Conservation (phyloP, 176 grass and related monocot genomes). For the Rhynchospora breviuscula region DNA sequence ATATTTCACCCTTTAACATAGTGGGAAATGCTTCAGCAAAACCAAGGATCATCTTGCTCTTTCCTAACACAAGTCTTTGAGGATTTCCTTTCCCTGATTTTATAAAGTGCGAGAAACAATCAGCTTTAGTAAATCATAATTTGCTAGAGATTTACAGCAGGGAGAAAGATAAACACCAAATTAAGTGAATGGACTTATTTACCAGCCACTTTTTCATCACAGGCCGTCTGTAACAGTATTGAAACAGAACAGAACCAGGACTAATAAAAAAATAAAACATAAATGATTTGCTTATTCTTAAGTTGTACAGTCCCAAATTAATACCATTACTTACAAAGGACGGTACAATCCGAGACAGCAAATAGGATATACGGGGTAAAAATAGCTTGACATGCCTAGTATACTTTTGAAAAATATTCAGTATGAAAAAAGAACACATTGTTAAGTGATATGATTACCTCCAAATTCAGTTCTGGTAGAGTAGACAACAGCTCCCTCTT, state of each 20-base stretch:
- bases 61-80: constrained; percentile 75
- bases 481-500: constrained; percentile 62
- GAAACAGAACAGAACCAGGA: neutral
- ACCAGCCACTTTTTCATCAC: neutral
- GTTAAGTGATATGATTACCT: constrained; percentile 42
- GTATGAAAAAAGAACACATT: constrained; percentile 19
- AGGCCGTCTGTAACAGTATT: neutral
- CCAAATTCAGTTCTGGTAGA: constrained; percentile 77
- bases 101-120: constrained; percentile 34
- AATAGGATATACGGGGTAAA: neutral
- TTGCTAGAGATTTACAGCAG: neutral
- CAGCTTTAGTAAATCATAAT: neutral
- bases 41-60: constrained; percentile 95
- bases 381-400: neutral
- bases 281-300: neutral
- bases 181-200: neutral
- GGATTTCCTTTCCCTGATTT: constrained; percentile 79
- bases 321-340: neutral
- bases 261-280: neutral
- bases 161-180: neutral
- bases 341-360: neutral
- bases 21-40: constrained; percentile 88
- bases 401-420: neutral
- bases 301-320: neutral
- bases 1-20: constrained; percentile 82